Percentiles rank a stretch among this genome's conserved stretches.
Evolutionary conservation across 805 yeast genomes (phyloP).

Genomic region (Zygotorulaspora chibaensis): DNA sequence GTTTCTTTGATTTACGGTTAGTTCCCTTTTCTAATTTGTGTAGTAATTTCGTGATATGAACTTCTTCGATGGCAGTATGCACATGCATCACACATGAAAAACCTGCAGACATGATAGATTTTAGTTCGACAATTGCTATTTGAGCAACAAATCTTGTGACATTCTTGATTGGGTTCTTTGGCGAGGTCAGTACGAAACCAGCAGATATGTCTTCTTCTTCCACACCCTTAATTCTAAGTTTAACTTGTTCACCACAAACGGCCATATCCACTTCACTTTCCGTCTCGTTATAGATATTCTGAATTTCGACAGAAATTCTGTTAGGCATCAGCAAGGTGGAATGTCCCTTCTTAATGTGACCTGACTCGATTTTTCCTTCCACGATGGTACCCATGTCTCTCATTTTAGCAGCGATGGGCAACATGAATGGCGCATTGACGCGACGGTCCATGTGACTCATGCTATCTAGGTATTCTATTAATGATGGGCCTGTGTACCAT

Average conservation of each 20-base stretch:
- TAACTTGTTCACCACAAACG: constrained; percentile 94
- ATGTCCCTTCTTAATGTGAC: constrained; percentile 79
- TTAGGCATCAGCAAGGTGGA: constrained; percentile 88
- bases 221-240: constrained; percentile 86
- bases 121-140: constrained; percentile 93
- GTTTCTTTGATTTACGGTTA: constrained; percentile 90
- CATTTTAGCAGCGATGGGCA: constrained; percentile 91
- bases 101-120: constrained; percentile 90
- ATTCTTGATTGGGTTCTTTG: constrained; percentile 83
- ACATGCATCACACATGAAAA: constrained; percentile 98
- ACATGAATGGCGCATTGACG: constrained; percentile 93
- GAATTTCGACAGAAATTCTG: constrained; percentile 74
- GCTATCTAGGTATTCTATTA: constrained; percentile 82
- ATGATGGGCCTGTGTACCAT: constrained; percentile 92
- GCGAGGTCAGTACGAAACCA: constrained; percentile 88
- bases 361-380: constrained; percentile 97
- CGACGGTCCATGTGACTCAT: constrained; percentile 81
- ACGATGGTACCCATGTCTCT: constrained; percentile 96
- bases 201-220: constrained; percentile 94
- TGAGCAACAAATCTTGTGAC: constrained; percentile 92
- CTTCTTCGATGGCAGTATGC: constrained; percentile 98
- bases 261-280: constrained; percentile 91
- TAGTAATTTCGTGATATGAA: constrained; percentile 69
- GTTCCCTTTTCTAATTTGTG: constrained; percentile 97
- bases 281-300: constrained; percentile 87